Conservation (phyloP, 176 grass and related monocot genomes). For the Oryza longistaminata region DNA sequence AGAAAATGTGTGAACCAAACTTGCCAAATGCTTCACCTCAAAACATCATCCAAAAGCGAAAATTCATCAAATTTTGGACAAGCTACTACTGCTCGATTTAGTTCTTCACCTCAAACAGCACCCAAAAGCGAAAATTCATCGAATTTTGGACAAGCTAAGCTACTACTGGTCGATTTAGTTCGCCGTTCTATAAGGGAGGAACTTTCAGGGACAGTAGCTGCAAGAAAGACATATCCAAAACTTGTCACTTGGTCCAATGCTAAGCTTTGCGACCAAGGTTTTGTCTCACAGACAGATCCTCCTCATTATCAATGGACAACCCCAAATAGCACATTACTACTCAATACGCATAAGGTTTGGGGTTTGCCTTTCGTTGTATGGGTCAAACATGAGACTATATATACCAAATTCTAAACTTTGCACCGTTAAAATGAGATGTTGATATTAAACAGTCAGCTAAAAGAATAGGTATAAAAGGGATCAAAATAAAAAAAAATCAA, state of each 20-base stretch:
- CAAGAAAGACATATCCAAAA: conserved; percentile 56
- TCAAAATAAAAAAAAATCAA: too few relatives aligned
- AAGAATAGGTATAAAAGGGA: too few relatives aligned
- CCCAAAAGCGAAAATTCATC: background rate
- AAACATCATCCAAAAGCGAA: background rate
- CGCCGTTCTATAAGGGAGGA: conserved; percentile 6
- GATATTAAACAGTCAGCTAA: too few relatives aligned
- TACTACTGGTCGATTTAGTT: background rate
- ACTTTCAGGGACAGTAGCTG: background rate
- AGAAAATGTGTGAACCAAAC: background rate
- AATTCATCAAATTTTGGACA: background rate
- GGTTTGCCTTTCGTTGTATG: too few relatives aligned
- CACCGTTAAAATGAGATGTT: too few relatives aligned
- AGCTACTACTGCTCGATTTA: background rate
- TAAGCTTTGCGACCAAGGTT: background rate
- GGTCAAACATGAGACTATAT: too few relatives aligned
- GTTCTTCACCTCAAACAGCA: background rate
- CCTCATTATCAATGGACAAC: background rate
- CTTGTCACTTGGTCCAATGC: background rate
- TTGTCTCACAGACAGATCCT: background rate
- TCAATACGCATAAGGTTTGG: too few relatives aligned
- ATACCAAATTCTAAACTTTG: too few relatives aligned
- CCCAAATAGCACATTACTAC: background rate
- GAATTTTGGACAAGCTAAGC: background rate
- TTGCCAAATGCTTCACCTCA: background rate